Conservation (phyloP, 2,329 filamentous ascomycete genomes). For the Colletotrichum phormii region DNA sequence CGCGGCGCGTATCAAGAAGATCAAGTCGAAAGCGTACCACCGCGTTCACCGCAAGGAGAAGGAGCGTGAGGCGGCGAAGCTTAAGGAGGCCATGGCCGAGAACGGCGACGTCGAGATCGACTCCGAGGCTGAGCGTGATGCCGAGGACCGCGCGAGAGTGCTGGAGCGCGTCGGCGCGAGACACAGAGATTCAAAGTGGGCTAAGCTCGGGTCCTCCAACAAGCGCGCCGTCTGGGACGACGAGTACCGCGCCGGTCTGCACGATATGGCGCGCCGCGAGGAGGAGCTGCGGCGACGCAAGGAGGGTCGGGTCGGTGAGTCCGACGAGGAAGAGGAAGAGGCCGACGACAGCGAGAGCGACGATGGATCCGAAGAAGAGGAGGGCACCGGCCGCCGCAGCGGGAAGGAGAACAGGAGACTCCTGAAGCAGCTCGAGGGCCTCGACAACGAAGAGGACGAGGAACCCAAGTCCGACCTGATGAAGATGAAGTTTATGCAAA, state of each 20-base stretch:
- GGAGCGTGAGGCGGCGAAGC: constrained; percentile 64
- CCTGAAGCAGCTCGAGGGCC: constrained; percentile 59
- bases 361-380: constrained; percentile 57
- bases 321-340: constrained; percentile 45
- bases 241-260: constrained; percentile 80
- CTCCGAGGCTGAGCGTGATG: constrained; percentile 74
- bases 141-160: constrained; percentile 78
- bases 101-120: constrained; percentile 70
- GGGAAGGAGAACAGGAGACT: constrained; percentile 49
- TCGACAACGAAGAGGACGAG: constrained; percentile 59
- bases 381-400: constrained; percentile 52
- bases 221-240: constrained; percentile 91
- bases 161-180: constrained; percentile 87
- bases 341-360: constrained; percentile 61
- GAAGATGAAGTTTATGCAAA: constrained; percentile 94
- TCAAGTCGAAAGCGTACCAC: constrained; percentile 96
- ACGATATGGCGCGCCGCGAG: constrained; percentile 84
- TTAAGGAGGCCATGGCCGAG: constrained; percentile 64
- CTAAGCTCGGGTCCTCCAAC: constrained; percentile 82
- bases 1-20: constrained; percentile 95
- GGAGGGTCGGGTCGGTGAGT: constrained; percentile 71
- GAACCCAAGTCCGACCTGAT: constrained; percentile 75
- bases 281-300: constrained; percentile 85
- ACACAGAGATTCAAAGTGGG: constrained; percentile 92
- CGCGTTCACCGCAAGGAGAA: constrained; percentile 86